Evolutionary conservation across 352 stramenopile species (phyloP).

Genomic region (Globisporangium camurandrum): DNA sequence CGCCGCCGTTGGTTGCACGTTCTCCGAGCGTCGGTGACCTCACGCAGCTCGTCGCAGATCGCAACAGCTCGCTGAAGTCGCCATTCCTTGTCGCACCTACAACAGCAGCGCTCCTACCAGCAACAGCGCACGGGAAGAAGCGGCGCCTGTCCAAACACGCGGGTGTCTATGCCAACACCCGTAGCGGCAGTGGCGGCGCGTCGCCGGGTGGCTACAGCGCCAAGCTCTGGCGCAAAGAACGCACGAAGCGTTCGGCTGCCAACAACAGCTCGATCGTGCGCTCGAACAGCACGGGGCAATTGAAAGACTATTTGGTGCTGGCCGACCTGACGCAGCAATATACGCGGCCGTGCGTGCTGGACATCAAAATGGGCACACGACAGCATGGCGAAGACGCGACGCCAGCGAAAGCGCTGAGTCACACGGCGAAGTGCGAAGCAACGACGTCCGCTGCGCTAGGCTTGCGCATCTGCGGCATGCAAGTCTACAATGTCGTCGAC

Average conservation of each 20-base stretch:
- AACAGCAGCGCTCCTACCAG: slow-evolving; percentile 4
- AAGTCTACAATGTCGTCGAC: slow-evolving; percentile 59
- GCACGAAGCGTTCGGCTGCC: slow-evolving; percentile 11
- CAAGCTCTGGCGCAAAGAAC: slow-evolving; percentile 53
- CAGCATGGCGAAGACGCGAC: slow-evolving; percentile 68
- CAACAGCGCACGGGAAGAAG: slow-evolving; percentile 23
- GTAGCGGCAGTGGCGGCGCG: neutral
- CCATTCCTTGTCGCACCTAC: too few relatives aligned
- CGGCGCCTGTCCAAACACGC: slow-evolving; percentile 21
- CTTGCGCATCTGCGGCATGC: slow-evolving; percentile 73
- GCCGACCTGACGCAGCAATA: slow-evolving; percentile 63
- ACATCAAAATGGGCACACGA: slow-evolving; percentile 79
- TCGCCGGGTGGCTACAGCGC: slow-evolving; percentile 42
- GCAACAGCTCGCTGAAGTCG: slow-evolving; percentile 5
- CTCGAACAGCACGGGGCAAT: slow-evolving; percentile 7
- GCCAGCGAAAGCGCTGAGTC: slow-evolving; percentile 55
- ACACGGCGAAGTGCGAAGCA: slow-evolving; percentile 64
- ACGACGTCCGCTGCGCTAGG: slow-evolving; percentile 65
- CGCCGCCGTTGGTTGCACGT: slow-evolving; percentile 11
- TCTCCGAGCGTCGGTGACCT: slow-evolving; percentile 12
- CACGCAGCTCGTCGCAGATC: slow-evolving; percentile 7
- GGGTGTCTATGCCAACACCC: neutral
- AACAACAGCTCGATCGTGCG: too few relatives aligned
- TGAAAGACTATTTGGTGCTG: slow-evolving; percentile 61
- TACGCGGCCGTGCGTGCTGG: slow-evolving; percentile 54